phyloP scores from a whole-genome alignment of 2,329 filamentous ascomycete genomes.

The Alternaria burnsii region DNA sequence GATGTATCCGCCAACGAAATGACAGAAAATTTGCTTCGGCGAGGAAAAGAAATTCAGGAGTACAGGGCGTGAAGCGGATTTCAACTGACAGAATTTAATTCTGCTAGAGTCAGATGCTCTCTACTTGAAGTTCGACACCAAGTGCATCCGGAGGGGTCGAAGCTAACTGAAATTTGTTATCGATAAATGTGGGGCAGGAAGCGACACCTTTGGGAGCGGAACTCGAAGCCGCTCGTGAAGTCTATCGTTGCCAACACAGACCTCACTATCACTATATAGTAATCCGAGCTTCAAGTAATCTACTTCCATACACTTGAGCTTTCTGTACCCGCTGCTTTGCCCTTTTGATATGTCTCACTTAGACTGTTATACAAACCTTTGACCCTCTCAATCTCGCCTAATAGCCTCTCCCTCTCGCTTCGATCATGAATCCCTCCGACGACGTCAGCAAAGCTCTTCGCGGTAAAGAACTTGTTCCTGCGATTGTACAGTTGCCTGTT shows the following conservation, averaged over 20 bases:
- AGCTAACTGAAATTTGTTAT: slow-evolving; percentile 23
- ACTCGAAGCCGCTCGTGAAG: background rate
- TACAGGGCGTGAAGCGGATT: no score
- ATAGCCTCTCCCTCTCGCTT: slow-evolving; percentile 22
- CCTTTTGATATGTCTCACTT: slow-evolving; percentile 28
- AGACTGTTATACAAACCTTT: slow-evolving; percentile 52
- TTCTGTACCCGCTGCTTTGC: slow-evolving; percentile 18
- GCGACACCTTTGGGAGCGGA: slow-evolving; percentile 7
- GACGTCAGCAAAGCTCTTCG: slow-evolving; percentile 28
- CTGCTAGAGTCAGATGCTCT: background rate
- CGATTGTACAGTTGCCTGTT: slow-evolving; percentile 62
- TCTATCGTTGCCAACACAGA: background rate
- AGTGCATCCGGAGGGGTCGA: slow-evolving; percentile 12
- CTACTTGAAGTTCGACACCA: background rate
- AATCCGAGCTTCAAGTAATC: background rate
- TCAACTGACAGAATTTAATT: background rate
- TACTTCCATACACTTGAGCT: slow-evolving; percentile 31
- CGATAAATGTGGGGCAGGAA: slow-evolving; percentile 36
- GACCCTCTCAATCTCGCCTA: slow-evolving; percentile 56
- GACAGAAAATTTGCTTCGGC: background rate
- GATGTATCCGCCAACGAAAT: background rate
- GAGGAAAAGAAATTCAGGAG: background rate
- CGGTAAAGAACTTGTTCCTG: slow-evolving; percentile 64
- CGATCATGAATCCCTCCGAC: slow-evolving; percentile 27
- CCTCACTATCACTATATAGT: no score